These are phyloP conservation scores for Circinella umbellata DNA, from an alignment of 371 early-diverging fungal genomes.

Conservation along the genomic window DNA sequence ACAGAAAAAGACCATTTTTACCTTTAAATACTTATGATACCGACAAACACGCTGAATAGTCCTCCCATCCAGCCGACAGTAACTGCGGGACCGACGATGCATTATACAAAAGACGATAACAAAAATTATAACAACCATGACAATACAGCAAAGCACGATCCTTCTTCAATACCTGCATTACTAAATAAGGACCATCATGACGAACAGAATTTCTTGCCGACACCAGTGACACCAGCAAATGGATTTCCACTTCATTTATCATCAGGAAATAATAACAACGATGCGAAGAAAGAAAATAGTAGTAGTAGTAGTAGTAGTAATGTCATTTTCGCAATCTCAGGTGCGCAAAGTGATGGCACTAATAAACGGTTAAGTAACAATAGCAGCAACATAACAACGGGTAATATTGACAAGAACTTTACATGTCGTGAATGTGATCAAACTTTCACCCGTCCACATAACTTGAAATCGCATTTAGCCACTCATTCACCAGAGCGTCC, in stretches of 20 bases:
- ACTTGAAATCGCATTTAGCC: slow-evolving; percentile 50
- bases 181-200: slow-evolving; percentile 10
- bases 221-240: slow-evolving; percentile 28
- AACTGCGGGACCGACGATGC: background rate
- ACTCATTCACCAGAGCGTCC: slow-evolving; percentile 51
- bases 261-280: background rate
- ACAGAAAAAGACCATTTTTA: background rate
- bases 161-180: slow-evolving; percentile 12
- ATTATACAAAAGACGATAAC: slow-evolving; percentile 3
- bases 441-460: slow-evolving; percentile 50
- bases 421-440: slow-evolving; percentile 47
- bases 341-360: slow-evolving; percentile 3
- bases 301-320: background rate
- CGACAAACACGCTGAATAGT: background rate
- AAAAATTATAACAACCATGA: background rate
- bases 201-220: slow-evolving; percentile 22
- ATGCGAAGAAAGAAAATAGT: background rate
- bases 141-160: slow-evolving; percentile 6
- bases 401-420: slow-evolving; percentile 19
- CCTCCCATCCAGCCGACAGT: background rate
- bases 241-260: slow-evolving; percentile 21
- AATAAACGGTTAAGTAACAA: slow-evolving; percentile 6
- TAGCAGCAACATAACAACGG: background rate
- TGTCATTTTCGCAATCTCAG: slow-evolving; percentile 9
- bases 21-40: background rate